Evolutionary conservation across 108 stramenopile genomes (phyloP), one percentile per base, ranked within the genome.

Genomic region (Conticribra weissflogii): DNA sequence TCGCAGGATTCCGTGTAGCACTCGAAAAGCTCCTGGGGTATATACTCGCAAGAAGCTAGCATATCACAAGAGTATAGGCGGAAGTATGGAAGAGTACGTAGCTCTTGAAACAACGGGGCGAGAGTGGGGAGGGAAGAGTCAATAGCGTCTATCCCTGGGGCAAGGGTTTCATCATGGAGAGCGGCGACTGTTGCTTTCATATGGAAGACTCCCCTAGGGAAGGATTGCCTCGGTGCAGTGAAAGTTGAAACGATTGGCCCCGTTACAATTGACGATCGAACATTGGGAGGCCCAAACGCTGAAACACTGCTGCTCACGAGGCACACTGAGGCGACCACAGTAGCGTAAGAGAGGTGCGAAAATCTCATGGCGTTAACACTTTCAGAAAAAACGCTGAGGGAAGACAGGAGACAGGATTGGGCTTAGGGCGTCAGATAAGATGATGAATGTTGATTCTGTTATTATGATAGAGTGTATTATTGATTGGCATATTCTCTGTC

Each of bases 1-100:
- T 96, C 95, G 66, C 95, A 96, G n/a, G 82, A 86, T 63, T 92
- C 88, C 2, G 76, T 84, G 83, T 91, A 93, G 56, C 95, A 96
- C 59, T 96, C 95, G 47, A 85, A 86, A 5, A 96, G 73, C 46
- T 93, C 92, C 65, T 96, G 92, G 34, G 92, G 92, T 51, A 96
- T 73, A 81, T 94, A 96, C 65, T 94, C 93, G 78, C 96, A 96
- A 23, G 84, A 87, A 0, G 88, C 93, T 9, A 96, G 81, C 78
- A 96, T 93, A 75, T 96, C 96, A 3, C 86, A 78, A 51, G 79
- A 73, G 74, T 86, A 96, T 21, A 94, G 82, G 2, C 85, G 81
- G 66, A 93, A 96, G 76, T 85, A 88, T 19, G 84, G 82, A 2
- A 71, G 47, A 28, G 78, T 31, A 32, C 88, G 86, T 22, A 94